Conservation (phyloP, 2,329 filamentous ascomycete genomes). For the Paraphaeosphaeria minitans region DNA sequence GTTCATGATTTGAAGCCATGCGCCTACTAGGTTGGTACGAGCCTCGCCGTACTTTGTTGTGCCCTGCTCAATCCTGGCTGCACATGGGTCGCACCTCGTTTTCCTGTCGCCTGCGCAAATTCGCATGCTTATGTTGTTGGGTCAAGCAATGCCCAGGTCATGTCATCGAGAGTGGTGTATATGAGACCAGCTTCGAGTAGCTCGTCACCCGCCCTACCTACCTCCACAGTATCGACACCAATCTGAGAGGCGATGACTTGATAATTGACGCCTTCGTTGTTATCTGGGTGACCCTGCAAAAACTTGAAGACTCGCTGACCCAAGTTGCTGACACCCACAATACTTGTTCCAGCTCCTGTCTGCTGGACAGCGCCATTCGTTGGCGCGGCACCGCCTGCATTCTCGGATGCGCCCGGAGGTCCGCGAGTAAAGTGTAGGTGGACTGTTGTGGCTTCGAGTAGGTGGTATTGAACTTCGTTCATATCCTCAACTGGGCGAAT, state of each 20-base stretch:
- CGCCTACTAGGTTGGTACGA: not conserved
- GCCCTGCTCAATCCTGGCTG: not conserved
- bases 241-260: conserved; percentile 73
- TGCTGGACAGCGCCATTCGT: conserved; percentile 36
- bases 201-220: conserved; percentile 80
- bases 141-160: conserved; percentile 87
- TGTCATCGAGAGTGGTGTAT: conserved; percentile 90
- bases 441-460: conserved; percentile 86
- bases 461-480: conserved; percentile 92
- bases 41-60: not conserved
- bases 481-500: conserved; percentile 80
- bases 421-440: conserved; percentile 84
- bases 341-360: conserved; percentile 33
- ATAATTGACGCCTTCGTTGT: conserved; percentile 82
- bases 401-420: conserved; percentile 54
- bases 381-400: conserved; percentile 45
- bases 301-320: conserved; percentile 75
- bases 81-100: not conserved
- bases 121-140: conserved; percentile 28
- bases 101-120: not conserved
- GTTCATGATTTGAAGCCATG: not conserved
- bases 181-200: conserved; percentile 74
- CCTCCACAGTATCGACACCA: conserved; percentile 70
- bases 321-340: conserved; percentile 52
- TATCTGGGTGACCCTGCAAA: conserved; percentile 69